phyloP scores from a whole-genome alignment of 257 asterid species.

The Striga asiatica region DNA sequence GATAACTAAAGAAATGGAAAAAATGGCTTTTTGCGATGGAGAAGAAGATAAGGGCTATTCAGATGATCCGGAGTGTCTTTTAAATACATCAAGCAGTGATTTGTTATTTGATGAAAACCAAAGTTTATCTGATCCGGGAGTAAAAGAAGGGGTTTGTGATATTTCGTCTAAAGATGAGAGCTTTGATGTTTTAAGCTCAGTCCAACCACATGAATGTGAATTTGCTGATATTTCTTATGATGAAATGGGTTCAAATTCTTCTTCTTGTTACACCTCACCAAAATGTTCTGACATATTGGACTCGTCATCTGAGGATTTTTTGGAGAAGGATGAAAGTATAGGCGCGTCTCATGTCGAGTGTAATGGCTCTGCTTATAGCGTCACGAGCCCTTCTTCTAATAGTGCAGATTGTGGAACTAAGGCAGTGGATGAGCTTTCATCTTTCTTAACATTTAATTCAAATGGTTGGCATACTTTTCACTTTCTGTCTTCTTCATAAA shows the following conservation, averaged over 20 bases:
- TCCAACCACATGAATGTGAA: constrained; percentile 18
- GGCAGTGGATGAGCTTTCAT: constrained; percentile 15
- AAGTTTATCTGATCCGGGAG: constrained; percentile 6
- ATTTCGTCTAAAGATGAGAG: constrained; percentile 12
- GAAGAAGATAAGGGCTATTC: constrained; percentile 11
- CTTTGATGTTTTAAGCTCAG: constrained; percentile 11
- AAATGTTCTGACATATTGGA: constrained; percentile 14
- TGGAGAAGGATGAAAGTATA: constrained; percentile 18
- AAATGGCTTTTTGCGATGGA: constrained; percentile 6
- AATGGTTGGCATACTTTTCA: constrained; percentile 33
- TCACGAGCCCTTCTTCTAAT: too few relatives aligned
- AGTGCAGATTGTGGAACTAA: too few relatives aligned
- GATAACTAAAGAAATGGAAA: constrained; percentile 15
- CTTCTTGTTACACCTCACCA: constrained; percentile 17
- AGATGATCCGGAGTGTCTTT: constrained; percentile 15
- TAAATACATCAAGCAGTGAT: constrained; percentile 12
- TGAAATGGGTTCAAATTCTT: constrained; percentile 11
- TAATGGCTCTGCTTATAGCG: constrained; percentile 4
- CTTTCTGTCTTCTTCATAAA: constrained; percentile 8
- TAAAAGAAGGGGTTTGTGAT: neutral
- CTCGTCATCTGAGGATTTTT: constrained; percentile 9
- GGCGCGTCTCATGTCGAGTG: too few relatives aligned
- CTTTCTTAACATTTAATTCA: constrained; percentile 23
- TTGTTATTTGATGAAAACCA: constrained; percentile 11
- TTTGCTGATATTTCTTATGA: constrained; percentile 14